A percentile compares a stretch with the other conserved stretches of the same genome.
Evolutionary conservation across 345 rosid genomes (phyloP).

Genomic region (Triadica sebifera): DNA sequence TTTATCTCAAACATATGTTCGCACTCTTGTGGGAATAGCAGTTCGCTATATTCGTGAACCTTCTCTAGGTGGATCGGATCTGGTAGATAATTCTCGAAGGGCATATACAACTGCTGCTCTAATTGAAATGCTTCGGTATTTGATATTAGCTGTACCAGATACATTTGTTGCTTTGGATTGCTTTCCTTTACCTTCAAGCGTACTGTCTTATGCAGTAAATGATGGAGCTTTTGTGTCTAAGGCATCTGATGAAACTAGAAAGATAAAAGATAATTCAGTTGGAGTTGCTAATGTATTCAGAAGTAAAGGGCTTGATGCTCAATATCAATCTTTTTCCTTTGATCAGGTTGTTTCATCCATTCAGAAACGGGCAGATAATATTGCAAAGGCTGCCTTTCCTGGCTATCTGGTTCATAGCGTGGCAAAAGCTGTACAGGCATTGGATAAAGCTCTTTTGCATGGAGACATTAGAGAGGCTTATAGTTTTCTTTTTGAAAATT

Average conservation of each 20-base stretch:
- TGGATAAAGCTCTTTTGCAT: conserved; percentile 74
- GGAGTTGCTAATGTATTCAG: conserved; percentile 52
- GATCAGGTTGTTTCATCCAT: conserved; percentile 65
- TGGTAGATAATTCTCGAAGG: conserved; percentile 92
- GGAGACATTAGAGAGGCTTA: conserved; percentile 77
- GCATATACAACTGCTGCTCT: conserved; percentile 87
- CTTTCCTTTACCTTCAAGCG: conserved; percentile 83
- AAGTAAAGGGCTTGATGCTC: conserved; percentile 64
- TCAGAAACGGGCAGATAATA: conserved; percentile 71
- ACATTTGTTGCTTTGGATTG: conserved; percentile 94
- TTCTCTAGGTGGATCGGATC: conserved; percentile 89
- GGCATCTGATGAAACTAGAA: conserved; percentile 64
- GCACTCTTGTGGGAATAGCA: conserved; percentile 64
- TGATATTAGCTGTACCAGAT: conserved; percentile 87
- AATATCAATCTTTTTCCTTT: conserved; percentile 72
- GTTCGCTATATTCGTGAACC: conserved; percentile 81
- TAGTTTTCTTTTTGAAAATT: conserved; percentile 67
- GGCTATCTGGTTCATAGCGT: conserved; percentile 63
- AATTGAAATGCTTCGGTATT: conserved; percentile 86
- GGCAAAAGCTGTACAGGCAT: conserved; percentile 88
- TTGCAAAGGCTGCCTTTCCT: conserved; percentile 67
- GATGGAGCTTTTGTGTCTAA: conserved; percentile 69
- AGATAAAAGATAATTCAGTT: conserved; percentile 47
- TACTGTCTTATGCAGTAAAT: conserved; percentile 58
- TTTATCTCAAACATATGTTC: conserved; percentile 87